Evolutionary conservation across 306 rosid species (phyloP), one percentile per base, ranked within the genome.

Genomic region (Boehmeria nivea): DNA sequence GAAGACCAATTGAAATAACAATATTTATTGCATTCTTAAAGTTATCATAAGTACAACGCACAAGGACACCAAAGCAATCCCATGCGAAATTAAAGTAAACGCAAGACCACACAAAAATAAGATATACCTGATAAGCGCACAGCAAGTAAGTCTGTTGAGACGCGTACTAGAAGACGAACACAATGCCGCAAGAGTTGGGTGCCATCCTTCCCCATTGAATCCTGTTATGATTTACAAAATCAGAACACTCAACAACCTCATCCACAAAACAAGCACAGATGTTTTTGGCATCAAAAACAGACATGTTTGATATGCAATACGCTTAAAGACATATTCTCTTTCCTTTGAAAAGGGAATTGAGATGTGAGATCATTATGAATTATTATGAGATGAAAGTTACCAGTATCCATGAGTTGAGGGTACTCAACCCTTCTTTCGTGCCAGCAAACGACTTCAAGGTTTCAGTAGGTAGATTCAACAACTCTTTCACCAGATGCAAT

Each of bases 151-250:
- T 93, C 94, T 11, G 84, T 93, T 9, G 99, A 93, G 63, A 93
- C 95, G 24, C 74, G 88, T 64, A 93, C 99, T 78, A 93, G 96
- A 59, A 93, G 88, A 48, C 99, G 95, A 77, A 93, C 90, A 77
- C 99, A 93, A 40, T 93, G 99, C 69, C 99, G 82, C 82, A 93
- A 75, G 51, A 93, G 95, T 78, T 88, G 95, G 71, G 99, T 93
- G 43, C 95, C 88, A 60, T 86, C 96, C 85, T 93, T 93, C 64
- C 99, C 99, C 99, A 93, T 81, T 9, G 99, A 93, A 59, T 93
- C 99, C 99, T 93, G 68, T 66, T 40, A 52, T 19, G 43, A 55
- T 28, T 63, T 27, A 60, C 37, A 51, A 53, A 72, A 59, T 22
- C 22, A 55, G 70, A 15, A 60, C 25, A 53, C 51, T 61, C 61